Evolutionary conservation across 768 basidiomycete species (phyloP), one percentile per base, ranked within the genome.

Genomic region (Kwoniella botswanensis): DNA sequence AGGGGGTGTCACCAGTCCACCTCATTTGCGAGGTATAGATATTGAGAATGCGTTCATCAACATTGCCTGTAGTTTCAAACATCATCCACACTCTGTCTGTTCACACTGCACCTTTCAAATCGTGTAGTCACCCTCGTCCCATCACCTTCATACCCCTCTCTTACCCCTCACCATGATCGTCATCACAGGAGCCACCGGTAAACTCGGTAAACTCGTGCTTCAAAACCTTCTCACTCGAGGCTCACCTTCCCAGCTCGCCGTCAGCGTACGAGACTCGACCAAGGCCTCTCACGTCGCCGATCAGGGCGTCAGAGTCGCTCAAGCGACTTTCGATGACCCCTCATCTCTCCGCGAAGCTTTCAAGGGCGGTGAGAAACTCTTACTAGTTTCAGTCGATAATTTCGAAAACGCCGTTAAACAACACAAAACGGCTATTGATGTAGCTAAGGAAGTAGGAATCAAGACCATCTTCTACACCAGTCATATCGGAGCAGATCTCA

Each of bases 381-480:
- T 85, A 53, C 67, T 85, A 75, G 75, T 84, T 66, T 84, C 84
- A 15, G 83, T 82, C 71, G 82, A 83, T 1, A 75, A 73, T 68
- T 82, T 84, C 22, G 75, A 81, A 26, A 66, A 82, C 18, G 81
- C 79, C 57, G 79, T 83, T 54, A 50, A 64, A 21, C 68, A 67
- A 55, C 85, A 85, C 76, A 75, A 54, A 42, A 77, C 69, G 65
- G 85, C 84, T 50, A 84, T 85, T 76, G 83, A 84, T 54, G 84
- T 84, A 17, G 84, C 84, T 15, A 79, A 80, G 64, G 73, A 75
- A 10, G 72, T 68, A 4, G 82, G 83, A 0, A 71, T 85, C 69
- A 75, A 78, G 70, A 84, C 81, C 63, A 64, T 85, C 67, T 84
- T 79, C 73, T 85, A 85, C 66, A 85, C 85, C 41, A 80, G 78